Evolutionary conservation across 2,329 filamentous ascomycete species (phyloP).

Genomic region (Cercospora sp.): DNA sequence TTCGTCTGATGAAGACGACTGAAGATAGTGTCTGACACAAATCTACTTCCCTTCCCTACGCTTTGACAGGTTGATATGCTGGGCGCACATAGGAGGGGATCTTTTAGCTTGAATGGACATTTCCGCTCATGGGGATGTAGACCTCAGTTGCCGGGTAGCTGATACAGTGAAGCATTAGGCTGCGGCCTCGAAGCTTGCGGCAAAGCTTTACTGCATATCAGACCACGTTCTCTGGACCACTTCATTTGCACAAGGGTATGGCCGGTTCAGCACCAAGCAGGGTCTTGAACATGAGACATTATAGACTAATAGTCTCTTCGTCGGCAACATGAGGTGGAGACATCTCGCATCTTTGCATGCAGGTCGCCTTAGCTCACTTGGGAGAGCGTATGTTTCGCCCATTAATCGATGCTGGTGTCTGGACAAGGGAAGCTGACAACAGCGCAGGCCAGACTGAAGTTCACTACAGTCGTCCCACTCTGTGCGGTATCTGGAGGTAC

Average conservation of each 20-base stretch:
- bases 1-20: slow-evolving; percentile 49
- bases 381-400: slow-evolving; percentile 14
- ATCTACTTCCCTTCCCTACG: neutral
- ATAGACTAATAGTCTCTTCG: neutral
- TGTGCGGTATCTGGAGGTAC: slow-evolving; percentile 25
- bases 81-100: neutral
- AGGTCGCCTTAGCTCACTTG: slow-evolving; percentile 19
- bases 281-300: neutral
- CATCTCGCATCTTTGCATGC: neutral
- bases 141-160: neutral
- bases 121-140: neutral
- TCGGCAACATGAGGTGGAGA: neutral
- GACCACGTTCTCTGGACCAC: neutral
- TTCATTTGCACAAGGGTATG: neutral
- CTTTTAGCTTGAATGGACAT: neutral
- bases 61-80: neutral
- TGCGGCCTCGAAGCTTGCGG: neutral
- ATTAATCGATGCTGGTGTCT: neutral
- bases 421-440: slow-evolving; percentile 1
- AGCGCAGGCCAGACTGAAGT: slow-evolving; percentile 13
- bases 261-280: neutral
- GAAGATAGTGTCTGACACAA: slow-evolving; percentile 4
- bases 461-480: slow-evolving; percentile 15
- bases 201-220: neutral
- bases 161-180: neutral